These are phyloP conservation scores for Clitocybe nebularis DNA, from an alignment of 1,284 basidiomycete genomes.

Conservation along the genomic window DNA sequence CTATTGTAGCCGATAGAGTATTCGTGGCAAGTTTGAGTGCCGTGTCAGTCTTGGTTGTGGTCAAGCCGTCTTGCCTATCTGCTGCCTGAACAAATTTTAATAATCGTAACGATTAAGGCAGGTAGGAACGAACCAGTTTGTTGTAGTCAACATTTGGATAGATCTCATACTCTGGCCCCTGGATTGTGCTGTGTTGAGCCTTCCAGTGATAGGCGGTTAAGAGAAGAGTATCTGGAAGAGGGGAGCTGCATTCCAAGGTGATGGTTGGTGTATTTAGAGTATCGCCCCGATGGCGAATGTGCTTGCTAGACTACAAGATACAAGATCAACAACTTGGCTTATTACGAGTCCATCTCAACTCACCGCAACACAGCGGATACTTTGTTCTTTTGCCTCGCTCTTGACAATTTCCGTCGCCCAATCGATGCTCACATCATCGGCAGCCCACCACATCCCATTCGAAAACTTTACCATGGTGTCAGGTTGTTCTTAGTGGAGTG, in stretches of 20 bases:
- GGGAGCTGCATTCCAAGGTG: constrained; percentile 23
- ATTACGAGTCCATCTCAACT: too few species aligned
- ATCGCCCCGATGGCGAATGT: constrained; percentile 50
- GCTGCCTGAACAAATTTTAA: constrained; percentile 9
- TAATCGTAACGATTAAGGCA: neutral
- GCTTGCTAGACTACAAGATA: constrained; percentile 37
- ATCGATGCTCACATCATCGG: constrained; percentile 23
- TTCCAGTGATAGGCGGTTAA: constrained; percentile 25
- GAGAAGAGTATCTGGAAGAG: constrained; percentile 20
- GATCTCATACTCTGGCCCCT: constrained; percentile 24
- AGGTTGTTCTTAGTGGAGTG: neutral
- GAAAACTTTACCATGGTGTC: constrained; percentile 23
- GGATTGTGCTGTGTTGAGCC: constrained; percentile 16
- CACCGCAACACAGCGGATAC: constrained; percentile 26
- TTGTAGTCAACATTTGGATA: constrained; percentile 21
- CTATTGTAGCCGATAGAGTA: constrained; percentile 23
- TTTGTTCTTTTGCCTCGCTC: constrained; percentile 17
- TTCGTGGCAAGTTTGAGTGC: constrained; percentile 20
- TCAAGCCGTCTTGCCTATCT: constrained; percentile 14
- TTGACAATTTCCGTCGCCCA: constrained; percentile 27
- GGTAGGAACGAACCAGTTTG: constrained; percentile 14
- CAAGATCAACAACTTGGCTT: too few species aligned
- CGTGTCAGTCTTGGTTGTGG: constrained; percentile 19
- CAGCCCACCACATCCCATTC: constrained; percentile 28
- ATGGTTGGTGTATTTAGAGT: constrained; percentile 42